Evolutionary conservation across 495 filamentous ascomycete genomes (phyloP).

Genomic region (Chlorociboria aeruginascens): DNA sequence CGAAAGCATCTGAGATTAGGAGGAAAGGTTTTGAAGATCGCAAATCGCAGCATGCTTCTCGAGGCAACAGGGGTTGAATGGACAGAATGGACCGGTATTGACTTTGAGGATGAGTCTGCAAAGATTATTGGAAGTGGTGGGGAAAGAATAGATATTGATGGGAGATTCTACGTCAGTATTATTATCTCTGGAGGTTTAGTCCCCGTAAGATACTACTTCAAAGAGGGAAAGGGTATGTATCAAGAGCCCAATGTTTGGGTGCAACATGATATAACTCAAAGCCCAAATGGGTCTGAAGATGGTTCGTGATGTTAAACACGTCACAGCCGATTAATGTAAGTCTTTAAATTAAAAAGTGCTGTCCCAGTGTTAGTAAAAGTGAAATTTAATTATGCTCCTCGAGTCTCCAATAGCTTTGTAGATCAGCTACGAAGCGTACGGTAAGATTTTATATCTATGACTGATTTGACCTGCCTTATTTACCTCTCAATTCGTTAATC

Average conservation of each 20-base stretch:
- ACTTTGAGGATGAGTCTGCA: neutral
- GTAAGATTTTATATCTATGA: too few species aligned
- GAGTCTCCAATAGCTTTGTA: too few species aligned
- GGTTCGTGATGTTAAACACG: too few species aligned
- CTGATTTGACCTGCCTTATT: too few species aligned
- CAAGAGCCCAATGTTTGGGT: conserved; percentile 1
- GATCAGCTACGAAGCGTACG: too few species aligned
- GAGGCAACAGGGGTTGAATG: neutral
- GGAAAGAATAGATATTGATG: neutral
- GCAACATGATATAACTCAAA: neutral
- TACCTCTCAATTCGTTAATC: too few species aligned
- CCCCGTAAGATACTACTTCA: neutral
- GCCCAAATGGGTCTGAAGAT: too few species aligned
- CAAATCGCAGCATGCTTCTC: neutral
- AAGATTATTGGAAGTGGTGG: neutral
- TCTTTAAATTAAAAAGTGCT: too few species aligned
- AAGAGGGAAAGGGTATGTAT: neutral
- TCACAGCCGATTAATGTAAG: too few species aligned
- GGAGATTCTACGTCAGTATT: neutral
- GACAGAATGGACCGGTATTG: neutral
- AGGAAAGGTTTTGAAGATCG: neutral
- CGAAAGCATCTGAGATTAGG: neutral
- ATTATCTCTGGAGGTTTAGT: neutral
- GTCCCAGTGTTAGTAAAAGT: too few species aligned
- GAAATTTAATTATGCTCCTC: too few species aligned